Conservation (phyloP, 345 rosid species). For the Adansonia digitata region DNA sequence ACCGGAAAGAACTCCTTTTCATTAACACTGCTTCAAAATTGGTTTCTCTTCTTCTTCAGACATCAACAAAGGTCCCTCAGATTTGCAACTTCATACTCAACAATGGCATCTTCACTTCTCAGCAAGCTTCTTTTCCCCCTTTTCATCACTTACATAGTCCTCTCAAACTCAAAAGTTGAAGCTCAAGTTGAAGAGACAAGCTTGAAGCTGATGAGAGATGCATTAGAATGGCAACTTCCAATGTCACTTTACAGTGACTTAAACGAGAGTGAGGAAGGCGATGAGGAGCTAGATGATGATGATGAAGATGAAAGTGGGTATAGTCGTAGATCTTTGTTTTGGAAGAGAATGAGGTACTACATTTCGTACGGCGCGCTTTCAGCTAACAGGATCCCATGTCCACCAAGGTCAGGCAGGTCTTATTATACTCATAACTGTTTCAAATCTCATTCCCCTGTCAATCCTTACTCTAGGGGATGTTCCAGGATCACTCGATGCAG, state of each 20-base stretch:
- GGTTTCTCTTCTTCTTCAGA: neutral
- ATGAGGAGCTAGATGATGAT: slow-evolving; percentile 15
- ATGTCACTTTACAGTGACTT: slow-evolving; percentile 23
- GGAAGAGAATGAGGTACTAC: slow-evolving; percentile 59
- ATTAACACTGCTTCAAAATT: neutral
- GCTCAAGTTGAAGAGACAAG: slow-evolving; percentile 34
- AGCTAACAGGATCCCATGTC: slow-evolving; percentile 83
- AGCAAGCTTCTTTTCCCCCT: slow-evolving; percentile 11
- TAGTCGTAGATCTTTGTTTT: slow-evolving; percentile 63
- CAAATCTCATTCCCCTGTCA: slow-evolving; percentile 52
- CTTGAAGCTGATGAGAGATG: slow-evolving; percentile 31
- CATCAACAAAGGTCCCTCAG: neutral
- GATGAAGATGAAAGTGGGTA: slow-evolving; percentile 22
- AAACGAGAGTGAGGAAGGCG: slow-evolving; percentile 12
- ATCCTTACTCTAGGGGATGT: slow-evolving; percentile 78
- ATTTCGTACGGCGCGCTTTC: slow-evolving; percentile 89
- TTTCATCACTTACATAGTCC: slow-evolving; percentile 6
- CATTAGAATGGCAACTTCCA: slow-evolving; percentile 57
- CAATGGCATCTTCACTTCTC: slow-evolving; percentile 19
- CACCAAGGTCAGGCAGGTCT: slow-evolving; percentile 90
- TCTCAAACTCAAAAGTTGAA: slow-evolving; percentile 14
- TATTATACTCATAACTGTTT: slow-evolving; percentile 81
- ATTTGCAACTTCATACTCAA: neutral
- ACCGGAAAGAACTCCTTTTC: neutral
- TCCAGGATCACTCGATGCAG: slow-evolving; percentile 80